Conservation (phyloP, 768 basidiomycete genomes). For the Tulasnella sp. region DNA sequence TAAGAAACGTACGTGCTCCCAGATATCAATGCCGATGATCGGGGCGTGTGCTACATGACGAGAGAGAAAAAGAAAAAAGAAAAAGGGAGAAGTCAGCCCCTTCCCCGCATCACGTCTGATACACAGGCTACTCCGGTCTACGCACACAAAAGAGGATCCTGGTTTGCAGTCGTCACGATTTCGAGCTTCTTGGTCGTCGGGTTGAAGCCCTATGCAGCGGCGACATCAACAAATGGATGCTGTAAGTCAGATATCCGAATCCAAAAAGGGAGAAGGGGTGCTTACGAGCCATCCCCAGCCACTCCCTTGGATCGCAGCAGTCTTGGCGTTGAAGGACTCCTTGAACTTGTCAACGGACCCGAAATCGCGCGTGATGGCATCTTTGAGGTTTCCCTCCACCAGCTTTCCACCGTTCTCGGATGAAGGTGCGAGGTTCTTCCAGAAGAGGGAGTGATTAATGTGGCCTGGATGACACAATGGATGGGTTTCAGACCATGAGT, state of each 20-base stretch:
- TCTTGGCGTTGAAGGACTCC: slow-evolving; percentile 72
- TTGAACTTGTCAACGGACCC: slow-evolving; percentile 82
- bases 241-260: not conserved
- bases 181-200: slow-evolving; percentile 60
- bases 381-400: slow-evolving; percentile 53
- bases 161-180: slow-evolving; percentile 87
- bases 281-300: slow-evolving; percentile 97
- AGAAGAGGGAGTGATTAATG: slow-evolving; percentile 94
- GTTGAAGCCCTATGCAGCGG: slow-evolving; percentile 51
- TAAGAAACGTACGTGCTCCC: slow-evolving; percentile 66
- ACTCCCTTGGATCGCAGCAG: slow-evolving; percentile 88
- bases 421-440: slow-evolving; percentile 87
- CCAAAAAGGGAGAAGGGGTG: slow-evolving; percentile 20
- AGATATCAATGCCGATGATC: slow-evolving; percentile 93
- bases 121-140: slow-evolving; percentile 5
- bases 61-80: not conserved
- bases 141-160: slow-evolving; percentile 77
- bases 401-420: slow-evolving; percentile 53
- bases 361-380: slow-evolving; percentile 68
- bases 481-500: not conserved
- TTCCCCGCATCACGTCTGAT: too few relatives aligned
- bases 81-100: not conserved
- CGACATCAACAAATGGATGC: not conserved
- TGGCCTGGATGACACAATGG: slow-evolving; percentile 42
- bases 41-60: slow-evolving; percentile 57